phyloP scores from a whole-genome alignment of 163 green algal species.

The Chlamydomonas reinhardtii region DNA sequence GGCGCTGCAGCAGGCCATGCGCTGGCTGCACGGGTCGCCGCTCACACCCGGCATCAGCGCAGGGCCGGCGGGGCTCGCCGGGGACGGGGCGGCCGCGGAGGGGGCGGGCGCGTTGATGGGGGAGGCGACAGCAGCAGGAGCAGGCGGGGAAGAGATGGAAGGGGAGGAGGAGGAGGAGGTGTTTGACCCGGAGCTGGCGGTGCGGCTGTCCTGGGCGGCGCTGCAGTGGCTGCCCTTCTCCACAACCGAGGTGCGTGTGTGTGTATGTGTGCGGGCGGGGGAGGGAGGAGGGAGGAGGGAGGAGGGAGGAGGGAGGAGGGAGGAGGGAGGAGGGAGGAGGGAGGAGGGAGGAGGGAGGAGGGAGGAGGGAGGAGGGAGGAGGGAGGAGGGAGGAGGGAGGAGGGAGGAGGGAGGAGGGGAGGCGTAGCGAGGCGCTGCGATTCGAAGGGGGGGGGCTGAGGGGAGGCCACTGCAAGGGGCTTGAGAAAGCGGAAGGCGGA shows the following conservation, averaged over 20 bases:
- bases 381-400: no score
- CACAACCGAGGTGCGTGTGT: slow-evolving; percentile 8
- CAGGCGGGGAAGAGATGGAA: not conserved
- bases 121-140: not conserved
- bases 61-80: no score
- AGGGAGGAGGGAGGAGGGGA: no score
- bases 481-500: no score
- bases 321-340: no score
- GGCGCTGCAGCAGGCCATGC: slow-evolving; percentile 57
- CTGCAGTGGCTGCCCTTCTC: slow-evolving; percentile 57
- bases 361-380: no score
- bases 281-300: not conserved
- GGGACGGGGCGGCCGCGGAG: not conserved
- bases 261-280: not conserved
- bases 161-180: slow-evolving; percentile 26
- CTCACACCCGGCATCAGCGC: slow-evolving; percentile 4
- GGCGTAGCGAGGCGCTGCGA: no score
- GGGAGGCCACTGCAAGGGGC: no score
- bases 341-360: no score
- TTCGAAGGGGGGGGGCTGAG: no score
- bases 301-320: no score
- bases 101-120: not conserved
- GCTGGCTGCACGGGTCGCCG: slow-evolving; percentile 18
- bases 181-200: slow-evolving; percentile 18
- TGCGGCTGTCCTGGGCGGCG: slow-evolving; percentile 49